Base-by-base conservation (phyloP, 2,329 filamentous ascomycete genomes). In the Diplodia intermedia region DNA sequence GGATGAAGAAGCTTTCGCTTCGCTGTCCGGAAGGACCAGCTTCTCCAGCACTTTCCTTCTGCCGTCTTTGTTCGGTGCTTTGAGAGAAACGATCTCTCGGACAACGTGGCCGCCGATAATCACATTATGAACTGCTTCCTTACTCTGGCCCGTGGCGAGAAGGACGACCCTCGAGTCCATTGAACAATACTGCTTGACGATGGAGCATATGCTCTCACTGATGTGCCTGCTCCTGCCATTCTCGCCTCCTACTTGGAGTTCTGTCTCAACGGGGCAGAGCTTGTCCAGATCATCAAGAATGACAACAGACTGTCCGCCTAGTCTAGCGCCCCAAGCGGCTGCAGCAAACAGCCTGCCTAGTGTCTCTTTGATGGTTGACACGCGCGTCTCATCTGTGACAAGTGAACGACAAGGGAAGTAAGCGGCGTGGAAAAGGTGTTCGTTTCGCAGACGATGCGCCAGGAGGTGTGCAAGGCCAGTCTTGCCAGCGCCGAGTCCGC, bases 251-350 rank as follows among this genome's bases (percentile, higher is more conserved):
- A 97, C 92, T 78, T 97, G 93, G 14, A 99, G 85, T 77, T 99
- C 95, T 0, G 94, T 97, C 79, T 99, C 96, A 0, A 90, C 90
- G 0, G 95, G 94, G 75, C 94, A 98, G 1, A 99, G 84, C 74
- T 92, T 93, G 79, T 99, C 95, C 7, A 99, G 81, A 74, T 99
- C 95, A 75, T 99, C 95, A 1, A 99, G 83, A 60, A 99, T 88
- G 23, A 99, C 91, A 2, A 98, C 78, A 0, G 94, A 88, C 70
- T 88, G 90, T 4, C 95, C 95, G 26, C 93, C 94, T 0, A 95
- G 85, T 69, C 94, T 87, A 43, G 94, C 92, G 47, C 92, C 93
- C 95, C 95, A 99, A 52, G 91, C 90, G 3, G 95, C 95, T 23
- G 88, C 86, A 84, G 95, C 93, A 77, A 99, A 98, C 1, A 97